Evolutionary conservation across 2,329 filamentous ascomycete genomes (phyloP), one percentile per base, ranked within the genome.

Genomic region (Cyphellophora attinorum): DNA sequence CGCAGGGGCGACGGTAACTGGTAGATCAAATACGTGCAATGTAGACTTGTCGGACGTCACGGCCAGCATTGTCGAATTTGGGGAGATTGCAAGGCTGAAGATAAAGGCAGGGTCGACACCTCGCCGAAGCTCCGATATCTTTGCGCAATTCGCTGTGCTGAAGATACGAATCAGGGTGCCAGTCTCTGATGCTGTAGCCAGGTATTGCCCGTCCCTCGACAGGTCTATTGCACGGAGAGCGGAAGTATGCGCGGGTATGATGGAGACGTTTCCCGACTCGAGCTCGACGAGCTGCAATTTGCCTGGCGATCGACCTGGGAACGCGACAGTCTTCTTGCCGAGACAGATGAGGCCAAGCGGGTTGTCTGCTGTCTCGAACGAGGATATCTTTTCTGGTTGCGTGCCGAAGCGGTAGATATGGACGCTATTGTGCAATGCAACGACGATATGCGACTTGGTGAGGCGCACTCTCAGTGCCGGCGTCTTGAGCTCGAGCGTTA

Each of bases 31-130:
- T 23, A 98, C 73, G 59, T 98, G 91, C 8, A 98, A 68, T 1
- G 88, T 98, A 5, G 85, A 88, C 61, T 96, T 98, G 66, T 98
- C 91, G 1, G 88, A 95, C 1, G 89, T 96, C 42, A 86, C 89
- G 16, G 91, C 91, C 8, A 96, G 70, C 53, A 86, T 72, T 28
- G 71, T 74, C 33, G 81, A 83, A 1, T 79, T 79, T 1, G 88
- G 88, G 13, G 84, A 93, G 56, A 98, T 91, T 8, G 81, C 80
- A 8, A 98, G 68, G 2, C 84, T 89, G 60, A 84, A 94, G 46
- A 96, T 82, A 35, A 78, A 77, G 11, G 91, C 88, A 21, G 78
- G 81, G 51, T 98, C 91, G 31, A 93, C 80, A 27, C 91, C 91
- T 19, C 91, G 78, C 28, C 91, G 79, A 31, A 95, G 70, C 59